Conservation (phyloP, 257 asterid species). For the Solanum chiquidenum region DNA sequence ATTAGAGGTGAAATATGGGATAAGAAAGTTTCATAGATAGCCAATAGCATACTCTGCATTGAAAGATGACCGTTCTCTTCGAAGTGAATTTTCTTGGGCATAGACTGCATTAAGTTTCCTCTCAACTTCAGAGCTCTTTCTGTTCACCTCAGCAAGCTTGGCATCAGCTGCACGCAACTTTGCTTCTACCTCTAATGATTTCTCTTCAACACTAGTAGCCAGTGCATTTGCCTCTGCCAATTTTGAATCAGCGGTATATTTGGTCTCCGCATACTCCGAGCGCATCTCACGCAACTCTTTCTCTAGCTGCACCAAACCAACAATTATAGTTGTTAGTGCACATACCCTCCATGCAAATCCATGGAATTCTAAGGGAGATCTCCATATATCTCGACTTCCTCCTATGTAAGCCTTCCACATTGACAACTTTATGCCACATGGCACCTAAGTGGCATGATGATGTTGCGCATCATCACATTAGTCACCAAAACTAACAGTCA, state of each 20-base stretch:
- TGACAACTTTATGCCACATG: neutral
- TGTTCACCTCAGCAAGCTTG: conserved; percentile 83
- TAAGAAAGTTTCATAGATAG: neutral
- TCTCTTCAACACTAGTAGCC: conserved; percentile 63
- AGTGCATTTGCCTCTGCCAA: conserved; percentile 63
- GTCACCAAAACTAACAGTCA: neutral
- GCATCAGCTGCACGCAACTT: conserved; percentile 77
- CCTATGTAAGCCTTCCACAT: neutral
- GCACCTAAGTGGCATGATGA: neutral
- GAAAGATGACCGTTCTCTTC: conserved; percentile 65
- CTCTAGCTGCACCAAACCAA: conserved; percentile 70
- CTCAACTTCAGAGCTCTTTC: conserved; percentile 77
- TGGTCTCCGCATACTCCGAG: conserved; percentile 72
- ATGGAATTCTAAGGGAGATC: neutral
- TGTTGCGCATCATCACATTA: neutral
- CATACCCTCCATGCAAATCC: neutral
- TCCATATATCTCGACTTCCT: neutral
- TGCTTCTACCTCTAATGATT: conserved; percentile 86
- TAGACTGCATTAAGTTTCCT: conserved; percentile 60
- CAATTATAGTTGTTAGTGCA: conserved; percentile 9
- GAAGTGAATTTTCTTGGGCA: conserved; percentile 69
- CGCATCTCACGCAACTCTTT: conserved; percentile 82
- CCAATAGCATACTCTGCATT: conserved; percentile 50
- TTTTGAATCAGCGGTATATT: conserved; percentile 81
- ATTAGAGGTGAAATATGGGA: neutral